Evolutionary conservation across 2,329 filamentous ascomycete genomes (phyloP), one percentile per base, ranked within the genome.

Genomic region (Penicillium brevicompactum): DNA sequence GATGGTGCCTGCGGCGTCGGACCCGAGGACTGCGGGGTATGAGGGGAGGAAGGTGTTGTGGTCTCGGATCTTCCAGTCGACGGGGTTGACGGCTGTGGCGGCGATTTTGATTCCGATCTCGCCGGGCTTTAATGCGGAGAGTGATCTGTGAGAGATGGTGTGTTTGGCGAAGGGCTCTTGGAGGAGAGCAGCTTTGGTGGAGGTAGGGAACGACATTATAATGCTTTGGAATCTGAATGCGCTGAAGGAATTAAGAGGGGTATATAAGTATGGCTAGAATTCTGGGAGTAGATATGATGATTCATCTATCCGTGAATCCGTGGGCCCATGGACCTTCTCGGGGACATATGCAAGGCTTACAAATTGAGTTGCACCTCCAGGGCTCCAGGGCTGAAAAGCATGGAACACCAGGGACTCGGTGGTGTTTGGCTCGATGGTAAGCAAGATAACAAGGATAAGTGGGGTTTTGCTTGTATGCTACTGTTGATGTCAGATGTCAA

Each of bases 21-120:
- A 34, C 4, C 31, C 31, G 31, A 34, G 31, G 31, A 34, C 13
- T 4, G 68, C 62, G 5, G 61, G 66, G 45, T 70, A 64, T 13
- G 60, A 63, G 6, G 67, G 65, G 6, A 69, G 54, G 40, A 70
- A 65, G 11, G 60, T 13, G 2, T 67, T 62, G 21, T 65, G 58
- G 55, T 67, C 63, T 21, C 71, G 70, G 3, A 73, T 62, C 53
- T 75, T 75, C 52, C 56, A 64, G 53, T 62, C 59, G 11, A 64
- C 59, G 1, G 61, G 61, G 57, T 64, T 64, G 30, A 64, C 54
- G 31, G 59, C 59, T 5, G 61, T 63, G 11, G 61, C 61, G 3
- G 55, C 60, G 49, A 63, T 57, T 14, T 34, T 34, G 31, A 34
- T 34, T 11, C 31, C 31, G 11, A 34, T 34, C 31, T 34, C 31